These are phyloP conservation scores for Alternaria infectoria DNA, from an alignment of 2,329 filamentous ascomycete species.

Conservation along the genomic window DNA sequence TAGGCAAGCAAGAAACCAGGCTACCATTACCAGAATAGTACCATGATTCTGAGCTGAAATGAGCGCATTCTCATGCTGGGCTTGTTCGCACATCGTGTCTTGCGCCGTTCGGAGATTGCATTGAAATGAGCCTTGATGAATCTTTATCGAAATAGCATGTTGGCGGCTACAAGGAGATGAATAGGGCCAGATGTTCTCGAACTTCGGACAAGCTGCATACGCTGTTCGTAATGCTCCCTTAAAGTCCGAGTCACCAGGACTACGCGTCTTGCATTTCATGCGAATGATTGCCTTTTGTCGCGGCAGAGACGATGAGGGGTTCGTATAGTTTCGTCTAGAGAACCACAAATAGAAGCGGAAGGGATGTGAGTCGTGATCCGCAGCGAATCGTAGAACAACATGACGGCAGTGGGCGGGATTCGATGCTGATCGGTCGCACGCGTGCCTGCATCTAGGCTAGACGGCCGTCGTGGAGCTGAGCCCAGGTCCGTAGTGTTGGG, in stretches of 20 bases:
- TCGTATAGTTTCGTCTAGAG: conserved; percentile 14
- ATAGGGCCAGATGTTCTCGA: conserved; percentile 15
- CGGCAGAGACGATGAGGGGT: conserved; percentile 5
- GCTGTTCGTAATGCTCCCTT: conserved; percentile 19
- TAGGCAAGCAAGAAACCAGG: conserved; percentile 34
- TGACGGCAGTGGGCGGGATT: conserved; percentile 2
- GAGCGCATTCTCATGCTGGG: conserved; percentile 22
- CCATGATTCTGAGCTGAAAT: conserved; percentile 34
- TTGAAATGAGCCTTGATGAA: conserved; percentile 22
- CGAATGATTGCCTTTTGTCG: conserved; percentile 21
- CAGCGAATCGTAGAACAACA: conserved; percentile 15
- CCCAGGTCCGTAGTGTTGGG: conserved; percentile 22
- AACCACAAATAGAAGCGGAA: conserved; percentile 22
- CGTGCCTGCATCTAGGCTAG: conserved; percentile 17
- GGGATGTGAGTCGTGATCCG: conserved; percentile 2
- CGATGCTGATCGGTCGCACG: conserved; percentile 19
- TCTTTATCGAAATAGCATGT: conserved; percentile 21
- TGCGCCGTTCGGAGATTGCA: conserved; percentile 25
- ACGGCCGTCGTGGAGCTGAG: conserved; percentile 21
- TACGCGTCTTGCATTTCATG: conserved; percentile 15
- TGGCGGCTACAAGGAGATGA: conserved; percentile 2
- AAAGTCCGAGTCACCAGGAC: conserved; percentile 17
- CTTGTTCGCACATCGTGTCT: conserved; percentile 17
- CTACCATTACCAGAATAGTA: conserved; percentile 32
- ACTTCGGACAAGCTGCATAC: conserved; percentile 16